Percentiles rank a stretch among this genome's conserved stretches.
Evolutionary conservation across 2,329 filamentous ascomycete species (phyloP).

Genomic region (Colletotrichum lindemuthianum): DNA sequence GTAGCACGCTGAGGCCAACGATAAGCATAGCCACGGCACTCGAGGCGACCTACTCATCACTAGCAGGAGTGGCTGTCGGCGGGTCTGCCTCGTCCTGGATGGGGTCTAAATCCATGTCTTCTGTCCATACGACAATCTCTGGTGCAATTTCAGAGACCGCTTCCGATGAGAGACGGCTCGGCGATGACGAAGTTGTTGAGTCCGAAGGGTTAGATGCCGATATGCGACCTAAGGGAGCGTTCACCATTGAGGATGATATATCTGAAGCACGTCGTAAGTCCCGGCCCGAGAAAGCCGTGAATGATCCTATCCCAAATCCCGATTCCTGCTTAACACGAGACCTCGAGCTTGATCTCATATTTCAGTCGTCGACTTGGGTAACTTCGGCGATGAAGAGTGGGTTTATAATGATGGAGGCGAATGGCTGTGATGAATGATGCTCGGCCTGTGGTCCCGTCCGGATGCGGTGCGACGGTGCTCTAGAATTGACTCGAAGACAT

Average conservation of each 20-base stretch:
- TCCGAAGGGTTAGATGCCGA: slow-evolving; percentile 43
- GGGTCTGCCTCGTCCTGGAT: slow-evolving; percentile 33
- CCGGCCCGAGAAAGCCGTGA: slow-evolving; percentile 37
- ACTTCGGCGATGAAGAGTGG: slow-evolving; percentile 22
- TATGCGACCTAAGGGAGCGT: slow-evolving; percentile 42
- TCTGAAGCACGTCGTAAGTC: slow-evolving; percentile 42
- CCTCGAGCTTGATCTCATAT: slow-evolving; percentile 36
- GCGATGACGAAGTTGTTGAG: slow-evolving; percentile 17
- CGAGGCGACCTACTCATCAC: slow-evolving; percentile 29
- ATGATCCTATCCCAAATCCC: slow-evolving; percentile 39
- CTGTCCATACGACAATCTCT: slow-evolving; percentile 58
- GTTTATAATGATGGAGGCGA: slow-evolving; percentile 25
- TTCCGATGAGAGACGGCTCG: slow-evolving; percentile 47
- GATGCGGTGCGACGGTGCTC: slow-evolving; percentile 6
- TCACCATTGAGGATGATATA: slow-evolving; percentile 34
- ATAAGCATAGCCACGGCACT: not conserved
- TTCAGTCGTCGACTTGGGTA: slow-evolving; percentile 25
- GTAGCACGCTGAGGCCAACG: not conserved
- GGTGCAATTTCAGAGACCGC: slow-evolving; percentile 48
- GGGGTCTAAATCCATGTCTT: slow-evolving; percentile 48
- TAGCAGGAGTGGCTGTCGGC: slow-evolving; percentile 21
- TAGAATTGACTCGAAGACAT: slow-evolving; percentile 31
- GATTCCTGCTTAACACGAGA: slow-evolving; percentile 36
- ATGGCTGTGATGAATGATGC: slow-evolving; percentile 30
- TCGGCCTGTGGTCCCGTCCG: slow-evolving; percentile 27